These are phyloP conservation scores for Allantophomopsis lycopodina DNA, from an alignment of 2,329 filamentous ascomycete genomes.

Conservation along the genomic window DNA sequence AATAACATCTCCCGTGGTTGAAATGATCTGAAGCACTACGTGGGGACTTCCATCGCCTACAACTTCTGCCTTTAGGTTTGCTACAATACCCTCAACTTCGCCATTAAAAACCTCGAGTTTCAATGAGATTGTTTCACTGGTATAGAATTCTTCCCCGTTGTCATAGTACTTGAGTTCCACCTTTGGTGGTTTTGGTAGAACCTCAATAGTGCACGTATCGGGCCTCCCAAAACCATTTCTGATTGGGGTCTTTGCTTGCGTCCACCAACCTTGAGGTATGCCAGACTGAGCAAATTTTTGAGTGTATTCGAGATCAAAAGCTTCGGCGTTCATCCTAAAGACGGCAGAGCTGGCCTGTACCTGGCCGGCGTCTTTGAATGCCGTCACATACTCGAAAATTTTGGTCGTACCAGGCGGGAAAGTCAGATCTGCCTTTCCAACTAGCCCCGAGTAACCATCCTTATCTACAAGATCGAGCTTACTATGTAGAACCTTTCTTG, in stretches of 20 bases:
- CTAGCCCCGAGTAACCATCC: slow-evolving; percentile 21
- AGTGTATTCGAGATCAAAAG: slow-evolving; percentile 55
- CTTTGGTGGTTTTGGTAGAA: slow-evolving; percentile 85
- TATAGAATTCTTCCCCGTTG: slow-evolving; percentile 63
- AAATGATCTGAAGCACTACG: neutral
- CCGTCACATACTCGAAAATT: slow-evolving; percentile 58
- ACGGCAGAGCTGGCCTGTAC: slow-evolving; percentile 50
- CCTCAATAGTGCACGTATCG: slow-evolving; percentile 44
- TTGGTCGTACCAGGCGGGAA: slow-evolving; percentile 53
- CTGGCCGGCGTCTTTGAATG: slow-evolving; percentile 72
- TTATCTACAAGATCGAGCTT: slow-evolving; percentile 1
- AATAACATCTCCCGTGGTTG: slow-evolving; percentile 1
- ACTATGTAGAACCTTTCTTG: too few species aligned
- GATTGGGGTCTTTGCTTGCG: slow-evolving; percentile 20
- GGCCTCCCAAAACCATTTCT: slow-evolving; percentile 32
- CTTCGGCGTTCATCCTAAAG: slow-evolving; percentile 46
- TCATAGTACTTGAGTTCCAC: slow-evolving; percentile 59
- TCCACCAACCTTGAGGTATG: slow-evolving; percentile 34
- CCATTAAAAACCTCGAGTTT: slow-evolving; percentile 62
- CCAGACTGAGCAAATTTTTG: slow-evolving; percentile 34
- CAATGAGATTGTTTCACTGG: slow-evolving; percentile 62
- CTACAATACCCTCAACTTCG: slow-evolving; percentile 66
- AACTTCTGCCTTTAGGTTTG: slow-evolving; percentile 55
- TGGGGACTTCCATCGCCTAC: slow-evolving; percentile 40
- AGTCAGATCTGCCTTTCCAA: slow-evolving; percentile 50